Evolutionary conservation across 225 moss, liverwort and hornwort genomes (phyloP).

Genomic region (Physcomitrellopsis africana): DNA sequence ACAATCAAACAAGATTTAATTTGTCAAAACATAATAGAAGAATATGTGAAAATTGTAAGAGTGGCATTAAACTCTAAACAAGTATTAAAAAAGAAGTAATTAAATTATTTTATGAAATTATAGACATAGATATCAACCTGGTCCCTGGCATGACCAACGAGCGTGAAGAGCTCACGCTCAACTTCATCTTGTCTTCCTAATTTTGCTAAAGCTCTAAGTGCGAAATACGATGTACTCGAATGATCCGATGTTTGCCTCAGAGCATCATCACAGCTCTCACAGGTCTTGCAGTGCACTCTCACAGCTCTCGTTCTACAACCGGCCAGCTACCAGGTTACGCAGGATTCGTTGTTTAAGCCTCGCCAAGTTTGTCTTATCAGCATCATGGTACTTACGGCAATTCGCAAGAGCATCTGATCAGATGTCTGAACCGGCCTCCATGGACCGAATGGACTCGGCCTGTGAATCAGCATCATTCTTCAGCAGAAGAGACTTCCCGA

Average conservation of each 20-base stretch:
- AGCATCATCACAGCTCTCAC: conserved; percentile 69
- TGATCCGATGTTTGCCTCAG: conserved; percentile 64
- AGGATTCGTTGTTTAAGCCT: conserved; percentile 62
- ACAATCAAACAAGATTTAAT: no score
- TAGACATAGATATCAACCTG: conserved; percentile 66
- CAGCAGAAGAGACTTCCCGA: conserved; percentile 60
- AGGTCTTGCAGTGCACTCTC: conserved; percentile 73
- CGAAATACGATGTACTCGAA: conserved; percentile 75
- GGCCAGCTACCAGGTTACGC: conserved; percentile 78
- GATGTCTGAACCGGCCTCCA: conserved; percentile 83
- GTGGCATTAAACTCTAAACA: no score
- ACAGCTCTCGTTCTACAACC: conserved; percentile 69
- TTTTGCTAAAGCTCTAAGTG: conserved; percentile 76
- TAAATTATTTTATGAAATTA: no score
- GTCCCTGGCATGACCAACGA: conserved; percentile 54
- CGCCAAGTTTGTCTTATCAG: conserved; percentile 38
- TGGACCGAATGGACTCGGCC: conserved; percentile 64
- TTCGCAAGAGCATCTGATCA: conserved; percentile 54
- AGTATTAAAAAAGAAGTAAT: no score
- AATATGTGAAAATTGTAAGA: no score
- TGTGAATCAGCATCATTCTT: conserved; percentile 69
- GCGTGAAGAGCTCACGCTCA: conserved; percentile 78
- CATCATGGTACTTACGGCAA: conserved; percentile 38
- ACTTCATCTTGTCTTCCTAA: conserved; percentile 79
- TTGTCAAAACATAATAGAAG: no score